A percentile compares a stretch with the other conserved stretches of the same genome.
Conservation (phyloP, 202 grass and related monocot genomes). For the Carex arenaria region DNA sequence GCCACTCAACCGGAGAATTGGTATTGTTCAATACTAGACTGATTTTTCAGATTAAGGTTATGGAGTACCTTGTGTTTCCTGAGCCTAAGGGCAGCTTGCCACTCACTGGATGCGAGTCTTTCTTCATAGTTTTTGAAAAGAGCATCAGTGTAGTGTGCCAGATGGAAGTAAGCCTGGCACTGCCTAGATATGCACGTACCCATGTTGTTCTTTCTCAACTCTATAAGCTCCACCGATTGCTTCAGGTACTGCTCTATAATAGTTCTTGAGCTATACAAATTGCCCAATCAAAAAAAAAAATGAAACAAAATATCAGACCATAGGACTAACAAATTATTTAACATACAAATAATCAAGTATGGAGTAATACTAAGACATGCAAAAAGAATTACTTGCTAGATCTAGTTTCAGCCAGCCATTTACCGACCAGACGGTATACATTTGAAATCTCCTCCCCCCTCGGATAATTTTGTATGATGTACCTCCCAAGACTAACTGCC, state of each 20-base stretch:
- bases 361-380: neutral
- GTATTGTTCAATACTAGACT: neutral
- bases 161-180: conserved; percentile 75
- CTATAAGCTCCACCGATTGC: conserved; percentile 69
- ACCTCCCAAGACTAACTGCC: conserved; percentile 81
- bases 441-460: conserved; percentile 57
- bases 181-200: conserved; percentile 59
- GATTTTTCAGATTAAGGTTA: neutral
- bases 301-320: conserved; percentile 17
- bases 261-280: conserved; percentile 58
- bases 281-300: conserved; percentile 14
- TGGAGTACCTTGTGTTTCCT: conserved; percentile 62
- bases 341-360: neutral
- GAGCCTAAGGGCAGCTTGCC: conserved; percentile 88
- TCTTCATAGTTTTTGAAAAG: conserved; percentile 92
- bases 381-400: conserved; percentile 79
- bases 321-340: conserved; percentile 2
- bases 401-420: conserved; percentile 98
- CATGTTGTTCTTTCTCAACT: conserved; percentile 36
- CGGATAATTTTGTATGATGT: conserved; percentile 68
- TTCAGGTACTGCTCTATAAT: conserved; percentile 90
- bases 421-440: conserved; percentile 84
- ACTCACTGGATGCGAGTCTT: conserved; percentile 86
- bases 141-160: conserved; percentile 87
- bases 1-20: too few relatives aligned